Percentiles rank a stretch among this genome's conserved stretches.
Evolutionary conservation across 257 asterid genomes (phyloP).

Genomic region (Gentiana macrophylla): DNA sequence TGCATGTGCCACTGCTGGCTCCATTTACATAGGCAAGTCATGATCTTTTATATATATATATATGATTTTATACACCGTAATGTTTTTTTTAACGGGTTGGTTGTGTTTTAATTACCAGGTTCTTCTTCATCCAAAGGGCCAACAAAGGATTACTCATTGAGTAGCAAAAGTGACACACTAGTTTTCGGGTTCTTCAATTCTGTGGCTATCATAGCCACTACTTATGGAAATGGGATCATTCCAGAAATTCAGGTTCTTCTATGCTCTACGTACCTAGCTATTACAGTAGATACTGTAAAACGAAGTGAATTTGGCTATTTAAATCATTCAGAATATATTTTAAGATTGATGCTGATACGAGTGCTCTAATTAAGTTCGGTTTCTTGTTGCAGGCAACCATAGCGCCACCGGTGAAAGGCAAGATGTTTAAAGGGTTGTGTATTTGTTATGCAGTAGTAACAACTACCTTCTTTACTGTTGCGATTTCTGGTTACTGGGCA

Average conservation of each 20-base stretch:
- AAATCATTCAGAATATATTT: not conserved
- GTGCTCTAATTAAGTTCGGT: not conserved
- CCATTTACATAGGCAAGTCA: slow-evolving; percentile 61
- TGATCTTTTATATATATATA: not conserved
- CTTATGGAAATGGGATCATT: slow-evolving; percentile 88
- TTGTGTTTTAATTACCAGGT: no score
- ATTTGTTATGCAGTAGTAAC: slow-evolving; percentile 55
- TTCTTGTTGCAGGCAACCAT: slow-evolving; percentile 51
- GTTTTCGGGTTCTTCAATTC: slow-evolving; percentile 64
- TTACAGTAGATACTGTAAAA: no score
- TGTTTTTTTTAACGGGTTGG: not conserved
- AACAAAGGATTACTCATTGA: slow-evolving; percentile 46
- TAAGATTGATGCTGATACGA: not conserved
- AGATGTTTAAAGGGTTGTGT: slow-evolving; percentile 84
- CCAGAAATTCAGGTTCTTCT: slow-evolving; percentile 74
- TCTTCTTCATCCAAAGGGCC: slow-evolving; percentile 53
- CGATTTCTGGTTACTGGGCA: slow-evolving; percentile 89
- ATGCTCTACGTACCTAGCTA: no score
- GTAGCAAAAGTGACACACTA: slow-evolving; percentile 28
- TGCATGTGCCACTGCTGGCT: slow-evolving; percentile 75
- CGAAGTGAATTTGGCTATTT: no score
- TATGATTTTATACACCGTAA: not conserved
- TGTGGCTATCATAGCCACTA: slow-evolving; percentile 79
- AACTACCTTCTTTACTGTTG: slow-evolving; percentile 64
- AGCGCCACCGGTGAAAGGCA: slow-evolving; percentile 85